Percentiles rank a stretch among this genome's conserved stretches.
Evolutionary conservation across 2,329 filamentous ascomycete genomes (phyloP).

Genomic region (Neurospora crassa): DNA sequence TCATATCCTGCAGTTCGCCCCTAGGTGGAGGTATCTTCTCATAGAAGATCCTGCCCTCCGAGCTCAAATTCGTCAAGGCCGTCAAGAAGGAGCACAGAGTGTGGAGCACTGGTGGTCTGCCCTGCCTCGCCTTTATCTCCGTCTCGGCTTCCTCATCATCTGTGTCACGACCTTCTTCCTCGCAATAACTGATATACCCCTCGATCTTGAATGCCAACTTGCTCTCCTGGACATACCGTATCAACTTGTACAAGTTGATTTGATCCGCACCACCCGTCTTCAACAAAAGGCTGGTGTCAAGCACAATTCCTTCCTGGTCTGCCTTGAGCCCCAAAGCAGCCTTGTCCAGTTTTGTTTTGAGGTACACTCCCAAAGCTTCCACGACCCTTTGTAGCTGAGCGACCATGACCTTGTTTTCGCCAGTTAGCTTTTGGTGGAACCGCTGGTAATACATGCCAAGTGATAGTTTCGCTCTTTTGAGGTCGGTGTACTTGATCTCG

Average conservation of each 20-base stretch:
- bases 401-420: conserved; percentile 83
- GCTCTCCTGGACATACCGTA: conserved; percentile 80
- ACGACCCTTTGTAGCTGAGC: conserved; percentile 78
- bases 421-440: conserved; percentile 82
- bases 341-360: conserved; percentile 40
- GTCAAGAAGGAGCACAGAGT: conserved; percentile 55
- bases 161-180: conserved; percentile 32
- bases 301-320: conserved; percentile 55
- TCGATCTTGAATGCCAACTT: conserved; percentile 93
- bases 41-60: conserved; percentile 58
- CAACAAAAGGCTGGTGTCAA: conserved; percentile 58
- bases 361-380: conserved; percentile 59
- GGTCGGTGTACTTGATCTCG: conserved; percentile 61
- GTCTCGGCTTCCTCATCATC: not conserved
- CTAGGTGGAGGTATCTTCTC: conserved; percentile 31
- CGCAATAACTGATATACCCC: conserved; percentile 62
- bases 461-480: conserved; percentile 64
- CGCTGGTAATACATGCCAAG: conserved; percentile 74
- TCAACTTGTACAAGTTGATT: conserved; percentile 85
- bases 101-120: conserved; percentile 41
- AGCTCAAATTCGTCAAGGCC: conserved; percentile 77
- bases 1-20: conserved; percentile 34
- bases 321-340: conserved; percentile 13
- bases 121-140: not conserved
- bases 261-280: conserved; percentile 83